Evolutionary conservation across 768 basidiomycete species (phyloP).

Genomic region (Phanerochaete sordida): DNA sequence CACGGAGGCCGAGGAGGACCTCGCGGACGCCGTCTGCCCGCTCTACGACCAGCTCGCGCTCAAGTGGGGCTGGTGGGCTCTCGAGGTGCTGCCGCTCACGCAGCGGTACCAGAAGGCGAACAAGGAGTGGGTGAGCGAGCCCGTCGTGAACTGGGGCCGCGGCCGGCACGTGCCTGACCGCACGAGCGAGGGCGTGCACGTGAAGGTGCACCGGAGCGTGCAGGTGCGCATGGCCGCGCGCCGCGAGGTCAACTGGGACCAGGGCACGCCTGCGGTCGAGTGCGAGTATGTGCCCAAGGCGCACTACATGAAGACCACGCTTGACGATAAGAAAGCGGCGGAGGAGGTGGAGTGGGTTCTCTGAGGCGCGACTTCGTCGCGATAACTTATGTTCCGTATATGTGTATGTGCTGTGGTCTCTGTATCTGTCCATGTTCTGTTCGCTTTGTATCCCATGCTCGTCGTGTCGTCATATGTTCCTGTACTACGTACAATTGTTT

Average conservation of each 20-base stretch:
- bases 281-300: not conserved
- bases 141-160: slow-evolving; percentile 19
- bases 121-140: slow-evolving; percentile 10
- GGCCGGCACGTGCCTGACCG: slow-evolving; percentile 19
- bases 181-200: not conserved
- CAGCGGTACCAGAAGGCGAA: slow-evolving; percentile 22
- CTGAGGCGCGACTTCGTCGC: not conserved
- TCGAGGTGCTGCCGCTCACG: slow-evolving; percentile 44
- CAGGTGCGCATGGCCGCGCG: slow-evolving; percentile 8
- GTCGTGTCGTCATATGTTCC: too few species aligned
- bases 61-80: slow-evolving; percentile 56
- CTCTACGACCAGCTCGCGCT: slow-evolving; percentile 55
- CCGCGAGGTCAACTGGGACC: not conserved
- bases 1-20: slow-evolving; percentile 59
- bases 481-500: too few species aligned
- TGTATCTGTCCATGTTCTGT: too few species aligned
- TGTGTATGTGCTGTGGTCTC: not conserved
- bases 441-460: too few species aligned
- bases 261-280: not conserved
- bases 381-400: not conserved
- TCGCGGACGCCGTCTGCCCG: slow-evolving; percentile 49
- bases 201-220: slow-evolving; percentile 2
- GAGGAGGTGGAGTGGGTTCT: not conserved
- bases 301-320: not conserved
- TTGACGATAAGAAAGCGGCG: not conserved